phyloP scores from a whole-genome alignment of 768 basidiomycete species.

The Boletus vinaceobasis region DNA sequence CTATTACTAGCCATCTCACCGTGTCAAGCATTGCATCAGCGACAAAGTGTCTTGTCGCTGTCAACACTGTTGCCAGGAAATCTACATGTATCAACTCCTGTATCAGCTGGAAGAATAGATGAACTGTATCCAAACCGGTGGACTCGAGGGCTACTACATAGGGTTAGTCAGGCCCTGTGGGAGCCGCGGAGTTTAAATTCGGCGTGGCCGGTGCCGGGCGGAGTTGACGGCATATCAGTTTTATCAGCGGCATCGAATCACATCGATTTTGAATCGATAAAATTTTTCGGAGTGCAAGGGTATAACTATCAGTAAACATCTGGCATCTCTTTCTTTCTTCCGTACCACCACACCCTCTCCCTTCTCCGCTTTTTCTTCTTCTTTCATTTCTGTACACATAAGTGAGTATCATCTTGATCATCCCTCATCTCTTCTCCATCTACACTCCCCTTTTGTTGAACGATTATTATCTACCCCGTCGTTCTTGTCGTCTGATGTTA shows the following conservation, averaged over 20 bases:
- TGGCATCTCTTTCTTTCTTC: conserved; percentile 32
- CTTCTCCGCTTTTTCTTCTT: conserved; percentile 25
- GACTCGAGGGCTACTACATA: neutral
- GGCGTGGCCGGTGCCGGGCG: conserved; percentile 28
- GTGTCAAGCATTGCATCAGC: conserved; percentile 9
- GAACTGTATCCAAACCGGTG: neutral
- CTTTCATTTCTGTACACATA: conserved; percentile 40
- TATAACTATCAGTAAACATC: conserved; percentile 61
- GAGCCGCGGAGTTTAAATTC: conserved; percentile 15
- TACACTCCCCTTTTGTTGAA: conserved; percentile 19
- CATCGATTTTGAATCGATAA: conserved; percentile 66
- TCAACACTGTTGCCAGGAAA: conserved; percentile 1
- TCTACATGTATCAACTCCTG: conserved; percentile 12
- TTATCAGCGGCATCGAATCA: conserved; percentile 46
- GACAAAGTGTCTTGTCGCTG: conserved; percentile 6
- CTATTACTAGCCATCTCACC: conserved; percentile 9
- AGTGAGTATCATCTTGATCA: conserved; percentile 35
- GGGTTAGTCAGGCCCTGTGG: neutral
- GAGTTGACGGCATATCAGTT: conserved; percentile 47
- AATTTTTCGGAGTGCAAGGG: conserved; percentile 51
- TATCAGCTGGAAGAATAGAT: neutral
- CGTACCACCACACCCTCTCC: conserved; percentile 35
- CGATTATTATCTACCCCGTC: conserved; percentile 17
- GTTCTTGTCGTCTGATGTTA: conserved; percentile 5
- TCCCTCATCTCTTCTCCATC: conserved; percentile 10